Evolutionary conservation across 495 filamentous ascomycete species (phyloP).

Genomic region (Neurospora pannonica): DNA sequence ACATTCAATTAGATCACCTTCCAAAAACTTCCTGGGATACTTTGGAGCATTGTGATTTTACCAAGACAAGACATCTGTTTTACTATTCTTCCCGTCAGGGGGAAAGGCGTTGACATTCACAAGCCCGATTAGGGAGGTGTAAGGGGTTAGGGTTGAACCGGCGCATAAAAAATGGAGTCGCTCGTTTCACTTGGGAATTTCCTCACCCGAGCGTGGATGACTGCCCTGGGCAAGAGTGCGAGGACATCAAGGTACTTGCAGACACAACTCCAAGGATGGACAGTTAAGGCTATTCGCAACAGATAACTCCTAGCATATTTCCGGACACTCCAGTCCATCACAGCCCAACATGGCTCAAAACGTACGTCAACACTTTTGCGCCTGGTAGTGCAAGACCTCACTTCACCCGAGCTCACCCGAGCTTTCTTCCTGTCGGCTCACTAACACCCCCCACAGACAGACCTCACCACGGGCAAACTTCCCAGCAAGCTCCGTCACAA

Average conservation of each 20-base stretch:
- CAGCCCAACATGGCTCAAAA: conserved; percentile 2
- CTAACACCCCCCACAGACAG: neutral
- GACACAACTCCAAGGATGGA: neutral
- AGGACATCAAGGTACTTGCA: neutral
- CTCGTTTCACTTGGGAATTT: neutral
- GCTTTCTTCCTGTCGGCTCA: neutral
- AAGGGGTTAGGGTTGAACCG: neutral
- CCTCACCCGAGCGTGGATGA: neutral
- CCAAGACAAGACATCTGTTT: too few relatives aligned
- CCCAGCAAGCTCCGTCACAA: conserved; percentile 19
- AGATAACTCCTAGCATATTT: too few relatives aligned
- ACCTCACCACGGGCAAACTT: neutral
- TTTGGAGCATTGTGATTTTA: neutral
- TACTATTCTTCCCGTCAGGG: too few relatives aligned
- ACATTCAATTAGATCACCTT: too few relatives aligned
- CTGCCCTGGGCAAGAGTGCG: too few relatives aligned
- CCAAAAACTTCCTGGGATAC: too few relatives aligned
- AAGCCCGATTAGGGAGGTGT: neutral
- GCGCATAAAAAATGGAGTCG: neutral
- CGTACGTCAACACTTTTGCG: neutral
- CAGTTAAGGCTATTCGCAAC: neutral
- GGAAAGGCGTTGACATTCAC: neutral
- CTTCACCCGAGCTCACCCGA: neutral
- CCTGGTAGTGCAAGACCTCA: neutral
- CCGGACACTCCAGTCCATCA: neutral